phyloP scores from a whole-genome alignment of 2,329 filamentous ascomycete species.

The Clonostachys byssicola region DNA sequence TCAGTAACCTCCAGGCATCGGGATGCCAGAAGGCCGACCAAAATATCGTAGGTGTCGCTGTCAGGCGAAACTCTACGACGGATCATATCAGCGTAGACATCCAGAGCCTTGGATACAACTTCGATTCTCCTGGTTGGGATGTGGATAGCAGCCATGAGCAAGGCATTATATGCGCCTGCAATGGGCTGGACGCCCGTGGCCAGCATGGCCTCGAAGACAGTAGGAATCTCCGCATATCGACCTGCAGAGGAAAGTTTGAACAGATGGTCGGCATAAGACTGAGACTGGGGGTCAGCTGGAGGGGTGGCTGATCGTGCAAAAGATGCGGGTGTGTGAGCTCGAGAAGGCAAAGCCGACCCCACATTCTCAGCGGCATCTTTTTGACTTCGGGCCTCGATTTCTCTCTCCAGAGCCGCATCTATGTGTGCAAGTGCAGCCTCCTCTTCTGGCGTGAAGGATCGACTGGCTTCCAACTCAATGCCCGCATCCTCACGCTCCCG shows the following conservation, averaged over 20 bases:
- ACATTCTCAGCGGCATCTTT: slow-evolving; percentile 37
- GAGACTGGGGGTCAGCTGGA: slow-evolving; percentile 58
- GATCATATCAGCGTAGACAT: slow-evolving; percentile 96
- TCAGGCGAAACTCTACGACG: slow-evolving; percentile 78
- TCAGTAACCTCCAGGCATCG: slow-evolving; percentile 75
- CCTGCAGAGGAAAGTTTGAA: slow-evolving; percentile 66
- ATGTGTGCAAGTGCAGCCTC: slow-evolving; percentile 71
- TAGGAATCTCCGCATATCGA: slow-evolving; percentile 83
- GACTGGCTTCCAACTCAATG: slow-evolving; percentile 26
- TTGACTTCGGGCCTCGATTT: slow-evolving; percentile 56
- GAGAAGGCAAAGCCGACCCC: slow-evolving; percentile 33
- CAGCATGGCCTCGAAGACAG: slow-evolving; percentile 87
- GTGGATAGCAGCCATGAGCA: slow-evolving; percentile 80
- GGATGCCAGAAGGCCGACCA: slow-evolving; percentile 77
- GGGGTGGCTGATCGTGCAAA: slow-evolving; percentile 55
- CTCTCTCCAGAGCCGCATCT: slow-evolving; percentile 77
- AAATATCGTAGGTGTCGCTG: slow-evolving; percentile 79
- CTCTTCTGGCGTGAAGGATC: slow-evolving; percentile 37
- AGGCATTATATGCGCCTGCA: slow-evolving; percentile 84
- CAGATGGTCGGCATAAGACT: slow-evolving; percentile 75
- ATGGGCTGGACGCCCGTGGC: slow-evolving; percentile 77
- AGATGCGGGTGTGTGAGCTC: slow-evolving; percentile 36
- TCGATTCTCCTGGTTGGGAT: slow-evolving; percentile 76
- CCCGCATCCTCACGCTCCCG: slow-evolving; percentile 22
- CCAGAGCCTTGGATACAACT: slow-evolving; percentile 84